Percentiles rank a stretch among this genome's conserved stretches.
phyloP scores from a whole-genome alignment of 768 basidiomycete species.

The Stropharia rugosoannulata region DNA sequence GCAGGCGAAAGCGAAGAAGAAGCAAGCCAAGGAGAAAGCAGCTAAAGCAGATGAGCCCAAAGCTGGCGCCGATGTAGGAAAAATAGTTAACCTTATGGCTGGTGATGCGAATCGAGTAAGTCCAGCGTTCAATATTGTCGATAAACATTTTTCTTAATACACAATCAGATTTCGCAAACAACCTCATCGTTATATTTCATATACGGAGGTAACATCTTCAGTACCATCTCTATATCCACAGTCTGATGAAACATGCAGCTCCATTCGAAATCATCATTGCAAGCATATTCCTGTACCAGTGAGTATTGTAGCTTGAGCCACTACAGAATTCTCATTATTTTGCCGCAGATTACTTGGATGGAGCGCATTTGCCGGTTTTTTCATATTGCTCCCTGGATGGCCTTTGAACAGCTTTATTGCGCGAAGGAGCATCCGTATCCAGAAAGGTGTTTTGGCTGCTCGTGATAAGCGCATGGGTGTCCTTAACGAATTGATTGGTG shows the following conservation, averaged over 20 bases:
- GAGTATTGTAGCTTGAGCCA: slow-evolving; percentile 15
- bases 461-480: slow-evolving; percentile 78
- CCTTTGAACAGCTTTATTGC: slow-evolving; percentile 72
- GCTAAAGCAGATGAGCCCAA: slow-evolving; percentile 54
- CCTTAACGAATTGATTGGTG: slow-evolving; percentile 73
- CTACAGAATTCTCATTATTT: background rate
- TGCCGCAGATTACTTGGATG: slow-evolving; percentile 53
- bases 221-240: background rate
- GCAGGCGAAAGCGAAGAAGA: slow-evolving; percentile 31
- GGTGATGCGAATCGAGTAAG: slow-evolving; percentile 64
- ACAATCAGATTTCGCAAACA: slow-evolving; percentile 45
- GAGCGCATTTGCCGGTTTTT: slow-evolving; percentile 75
- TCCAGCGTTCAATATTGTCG: background rate
- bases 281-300: slow-evolving; percentile 76
- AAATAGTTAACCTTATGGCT: slow-evolving; percentile 90
- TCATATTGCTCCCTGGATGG: slow-evolving; percentile 63
- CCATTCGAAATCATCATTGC: slow-evolving; percentile 82
- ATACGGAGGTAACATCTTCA: slow-evolving; percentile 51
- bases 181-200: slow-evolving; percentile 60
- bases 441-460: slow-evolving; percentile 58
- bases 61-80: slow-evolving; percentile 83
- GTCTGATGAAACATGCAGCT: slow-evolving; percentile 31
- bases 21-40: slow-evolving; percentile 37
- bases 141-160: background rate
- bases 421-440: slow-evolving; percentile 55